phyloP scores from a whole-genome alignment of 306 rosid species.

The Mucuna pruriens region DNA sequence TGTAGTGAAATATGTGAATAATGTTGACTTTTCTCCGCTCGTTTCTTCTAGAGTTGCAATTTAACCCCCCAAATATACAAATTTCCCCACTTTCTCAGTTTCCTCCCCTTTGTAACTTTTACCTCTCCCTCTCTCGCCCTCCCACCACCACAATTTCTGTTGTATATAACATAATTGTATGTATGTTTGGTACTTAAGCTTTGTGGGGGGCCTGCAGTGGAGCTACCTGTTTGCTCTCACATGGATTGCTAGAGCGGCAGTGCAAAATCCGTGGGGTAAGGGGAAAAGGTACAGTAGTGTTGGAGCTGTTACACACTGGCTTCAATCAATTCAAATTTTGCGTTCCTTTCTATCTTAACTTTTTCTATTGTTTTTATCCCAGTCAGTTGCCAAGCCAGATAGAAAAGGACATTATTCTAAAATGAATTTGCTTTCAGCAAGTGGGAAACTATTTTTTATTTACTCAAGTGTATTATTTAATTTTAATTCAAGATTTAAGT shows the following conservation, averaged over 20 bases:
- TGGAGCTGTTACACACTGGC: background rate
- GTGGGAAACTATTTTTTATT: background rate
- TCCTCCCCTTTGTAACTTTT: no score
- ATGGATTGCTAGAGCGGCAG: slow-evolving; percentile 41
- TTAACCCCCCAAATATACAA: no score
- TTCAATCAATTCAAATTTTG: background rate
- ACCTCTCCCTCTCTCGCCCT: no score
- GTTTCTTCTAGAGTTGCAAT: no score
- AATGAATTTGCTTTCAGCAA: background rate
- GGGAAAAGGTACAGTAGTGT: background rate
- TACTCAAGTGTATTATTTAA: background rate
- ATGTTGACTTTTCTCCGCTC: background rate
- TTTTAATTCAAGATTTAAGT: background rate
- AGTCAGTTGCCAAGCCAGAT: background rate
- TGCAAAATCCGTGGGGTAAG: slow-evolving; percentile 6
- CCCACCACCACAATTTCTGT: no score
- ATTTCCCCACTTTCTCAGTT: no score
- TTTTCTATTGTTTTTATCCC: background rate
- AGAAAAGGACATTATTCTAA: background rate
- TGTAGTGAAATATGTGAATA: slow-evolving; percentile 27
- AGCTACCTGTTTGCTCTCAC: slow-evolving; percentile 19
- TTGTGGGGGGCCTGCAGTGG: slow-evolving; percentile 8
- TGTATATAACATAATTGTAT: no score
- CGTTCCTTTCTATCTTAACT: background rate
- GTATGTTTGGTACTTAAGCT: no score